Conservation (phyloP, 331 rosid species). For the Cydonia oblonga region DNA sequence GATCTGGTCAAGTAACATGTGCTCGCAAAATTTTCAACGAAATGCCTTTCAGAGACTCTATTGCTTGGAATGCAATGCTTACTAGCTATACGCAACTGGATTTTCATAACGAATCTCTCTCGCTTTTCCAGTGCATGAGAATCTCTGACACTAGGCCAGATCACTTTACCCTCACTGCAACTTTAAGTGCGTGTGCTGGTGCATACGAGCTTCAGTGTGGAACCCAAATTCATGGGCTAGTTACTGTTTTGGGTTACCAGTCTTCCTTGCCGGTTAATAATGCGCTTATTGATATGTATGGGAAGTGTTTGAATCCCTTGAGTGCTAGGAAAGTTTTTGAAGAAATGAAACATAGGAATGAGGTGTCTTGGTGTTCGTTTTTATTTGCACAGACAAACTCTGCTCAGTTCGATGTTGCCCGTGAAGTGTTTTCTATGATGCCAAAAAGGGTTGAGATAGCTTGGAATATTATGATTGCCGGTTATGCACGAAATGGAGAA, state of each 20-base stretch:
- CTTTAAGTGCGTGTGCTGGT: slow-evolving; percentile 50
- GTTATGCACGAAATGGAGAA: slow-evolving; percentile 44
- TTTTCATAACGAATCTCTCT: slow-evolving; percentile 39
- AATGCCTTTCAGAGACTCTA: slow-evolving; percentile 47
- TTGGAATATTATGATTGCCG: slow-evolving; percentile 63
- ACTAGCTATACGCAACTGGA: slow-evolving; percentile 49
- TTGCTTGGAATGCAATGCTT: slow-evolving; percentile 83
- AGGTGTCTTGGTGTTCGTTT: slow-evolving; percentile 67
- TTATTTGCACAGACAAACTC: slow-evolving; percentile 50
- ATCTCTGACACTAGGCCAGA: slow-evolving; percentile 30
- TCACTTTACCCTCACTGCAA: slow-evolving; percentile 52
- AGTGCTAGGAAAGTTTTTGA: slow-evolving; percentile 51
- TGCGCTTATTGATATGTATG: slow-evolving; percentile 67
- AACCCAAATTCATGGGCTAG: slow-evolving; percentile 36
- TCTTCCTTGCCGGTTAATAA: slow-evolving; percentile 47
- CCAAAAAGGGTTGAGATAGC: slow-evolving; percentile 50
- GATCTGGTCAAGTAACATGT: slow-evolving; percentile 30
- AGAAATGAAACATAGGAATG: slow-evolving; percentile 43
- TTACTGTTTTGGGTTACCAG: slow-evolving; percentile 42
- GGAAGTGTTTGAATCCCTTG: slow-evolving; percentile 47
- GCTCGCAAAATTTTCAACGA: slow-evolving; percentile 68
- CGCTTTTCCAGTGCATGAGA: slow-evolving; percentile 51
- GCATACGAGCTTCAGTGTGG: slow-evolving; percentile 26
- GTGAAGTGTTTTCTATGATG: slow-evolving; percentile 40
- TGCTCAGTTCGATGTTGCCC: slow-evolving; percentile 25